phyloP scores from a whole-genome alignment of 257 asterid genomes.

The Datura wrightii region DNA sequence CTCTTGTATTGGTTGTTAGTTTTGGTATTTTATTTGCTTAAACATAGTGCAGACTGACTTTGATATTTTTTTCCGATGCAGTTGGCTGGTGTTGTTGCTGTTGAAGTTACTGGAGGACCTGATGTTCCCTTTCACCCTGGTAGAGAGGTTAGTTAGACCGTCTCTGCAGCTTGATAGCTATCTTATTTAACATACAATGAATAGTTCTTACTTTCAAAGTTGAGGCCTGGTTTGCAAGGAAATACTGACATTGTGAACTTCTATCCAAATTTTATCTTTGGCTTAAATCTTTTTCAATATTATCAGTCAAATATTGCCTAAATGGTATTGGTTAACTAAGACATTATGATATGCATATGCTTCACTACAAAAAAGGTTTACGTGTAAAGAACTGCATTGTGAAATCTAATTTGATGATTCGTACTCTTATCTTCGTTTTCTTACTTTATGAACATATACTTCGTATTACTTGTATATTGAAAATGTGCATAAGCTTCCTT shows the following conservation, averaged over 20 bases:
- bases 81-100: slow-evolving; percentile 96
- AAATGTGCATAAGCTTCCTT: not conserved
- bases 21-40: not conserved
- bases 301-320: not conserved
- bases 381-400: not conserved
- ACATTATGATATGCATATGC: slow-evolving; percentile 5
- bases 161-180: not conserved
- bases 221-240: not conserved
- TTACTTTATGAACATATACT: not conserved
- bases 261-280: not conserved
- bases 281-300: not conserved
- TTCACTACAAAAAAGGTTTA: not conserved
- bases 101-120: slow-evolving; percentile 95
- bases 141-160: slow-evolving; percentile 53
- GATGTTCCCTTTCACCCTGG: slow-evolving; percentile 92
- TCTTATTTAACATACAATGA: not conserved
- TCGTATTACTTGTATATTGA: not conserved
- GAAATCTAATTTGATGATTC: not conserved
- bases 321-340: not conserved
- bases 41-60: not conserved
- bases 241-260: not conserved
- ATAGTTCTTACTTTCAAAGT: not conserved
- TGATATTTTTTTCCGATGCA: slow-evolving; percentile 26
- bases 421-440: not conserved
- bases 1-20: not conserved